These are phyloP conservation scores for Claviceps sp. DNA, from an alignment of 2,329 filamentous ascomycete genomes.

Conservation along the genomic window DNA sequence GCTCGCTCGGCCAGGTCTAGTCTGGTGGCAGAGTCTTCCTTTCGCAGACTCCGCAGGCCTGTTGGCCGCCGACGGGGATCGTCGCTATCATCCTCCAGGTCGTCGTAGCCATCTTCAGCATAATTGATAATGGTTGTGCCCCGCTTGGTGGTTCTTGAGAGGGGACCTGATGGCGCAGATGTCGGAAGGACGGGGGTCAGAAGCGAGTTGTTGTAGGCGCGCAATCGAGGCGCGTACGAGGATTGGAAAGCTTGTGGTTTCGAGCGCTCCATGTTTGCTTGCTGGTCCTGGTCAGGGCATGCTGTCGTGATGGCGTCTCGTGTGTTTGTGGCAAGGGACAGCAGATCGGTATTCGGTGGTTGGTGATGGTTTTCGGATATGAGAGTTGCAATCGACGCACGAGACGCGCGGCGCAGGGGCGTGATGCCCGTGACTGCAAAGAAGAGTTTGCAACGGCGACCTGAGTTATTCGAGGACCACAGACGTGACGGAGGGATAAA, in stretches of 20 bases:
- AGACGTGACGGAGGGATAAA: not conserved
- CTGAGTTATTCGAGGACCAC: not conserved
- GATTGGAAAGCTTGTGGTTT: constrained; percentile 78
- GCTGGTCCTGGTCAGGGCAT: constrained; percentile 16
- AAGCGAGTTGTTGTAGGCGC: constrained; percentile 82
- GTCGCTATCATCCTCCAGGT: constrained; percentile 59
- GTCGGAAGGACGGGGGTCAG: constrained; percentile 72
- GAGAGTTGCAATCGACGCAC: not conserved
- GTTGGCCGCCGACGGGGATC: constrained; percentile 67
- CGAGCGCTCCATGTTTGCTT: constrained; percentile 31
- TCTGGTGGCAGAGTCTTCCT: constrained; percentile 54
- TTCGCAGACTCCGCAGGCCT: constrained; percentile 68
- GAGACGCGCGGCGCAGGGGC: not conserved
- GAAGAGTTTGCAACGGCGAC: not conserved
- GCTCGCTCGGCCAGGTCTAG: constrained; percentile 59
- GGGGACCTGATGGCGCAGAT: constrained; percentile 43
- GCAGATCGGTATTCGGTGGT: not conserved
- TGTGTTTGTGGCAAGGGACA: not conserved
- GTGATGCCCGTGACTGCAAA: not conserved
- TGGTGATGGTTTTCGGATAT: not conserved
- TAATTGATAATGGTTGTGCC: constrained; percentile 97
- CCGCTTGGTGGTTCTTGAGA: constrained; percentile 83
- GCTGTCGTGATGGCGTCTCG: constrained; percentile 8
- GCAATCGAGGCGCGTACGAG: constrained; percentile 80
- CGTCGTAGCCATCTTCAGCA: constrained; percentile 88